A percentile compares a stretch with the other conserved stretches of the same genome.
Evolutionary conservation across 148 eudicot species (phyloP).

Genomic region (Rhododendron simsii): DNA sequence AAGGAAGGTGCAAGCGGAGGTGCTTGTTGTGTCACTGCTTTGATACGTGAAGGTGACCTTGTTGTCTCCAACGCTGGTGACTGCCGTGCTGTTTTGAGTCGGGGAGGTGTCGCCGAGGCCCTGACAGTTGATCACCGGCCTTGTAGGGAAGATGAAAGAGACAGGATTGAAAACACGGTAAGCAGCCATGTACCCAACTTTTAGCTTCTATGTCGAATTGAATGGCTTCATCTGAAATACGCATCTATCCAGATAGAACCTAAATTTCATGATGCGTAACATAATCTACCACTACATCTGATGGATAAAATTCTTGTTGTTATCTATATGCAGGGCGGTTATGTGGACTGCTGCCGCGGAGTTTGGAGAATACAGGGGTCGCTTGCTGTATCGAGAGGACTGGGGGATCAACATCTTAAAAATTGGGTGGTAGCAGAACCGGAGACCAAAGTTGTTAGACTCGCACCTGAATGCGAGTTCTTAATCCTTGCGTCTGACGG

Average conservation of each 20-base stretch:
- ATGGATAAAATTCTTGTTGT: background rate
- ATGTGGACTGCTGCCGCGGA: conserved; percentile 47
- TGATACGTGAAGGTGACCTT: conserved; percentile 34
- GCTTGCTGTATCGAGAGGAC: conserved; percentile 61
- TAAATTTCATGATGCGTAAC: background rate
- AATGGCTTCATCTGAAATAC: too few species aligned
- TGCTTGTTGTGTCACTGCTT: conserved; percentile 52
- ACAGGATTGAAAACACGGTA: conserved; percentile 45
- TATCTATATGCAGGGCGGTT: conserved; percentile 43
- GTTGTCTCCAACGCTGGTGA: conserved; percentile 67
- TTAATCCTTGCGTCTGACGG: conserved; percentile 71
- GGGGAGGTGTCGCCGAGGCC: conserved; percentile 53
- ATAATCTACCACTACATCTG: background rate
- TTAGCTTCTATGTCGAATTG: background rate
- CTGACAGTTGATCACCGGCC: conserved; percentile 59
- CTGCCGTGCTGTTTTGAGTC: conserved; percentile 65
- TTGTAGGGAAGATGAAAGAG: conserved; percentile 42
- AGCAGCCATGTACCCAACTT: background rate
- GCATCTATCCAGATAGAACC: background rate
- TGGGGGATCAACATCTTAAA: conserved; percentile 55
- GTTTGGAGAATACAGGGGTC: conserved; percentile 70
- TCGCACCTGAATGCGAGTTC: conserved; percentile 41
- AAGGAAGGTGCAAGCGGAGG: conserved; percentile 45
- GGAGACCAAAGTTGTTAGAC: conserved; percentile 32
- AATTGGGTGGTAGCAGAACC: conserved; percentile 66